Base-by-base conservation (phyloP, 2,329 filamentous ascomycete species). In the Aspergillus fischeri region DNA sequence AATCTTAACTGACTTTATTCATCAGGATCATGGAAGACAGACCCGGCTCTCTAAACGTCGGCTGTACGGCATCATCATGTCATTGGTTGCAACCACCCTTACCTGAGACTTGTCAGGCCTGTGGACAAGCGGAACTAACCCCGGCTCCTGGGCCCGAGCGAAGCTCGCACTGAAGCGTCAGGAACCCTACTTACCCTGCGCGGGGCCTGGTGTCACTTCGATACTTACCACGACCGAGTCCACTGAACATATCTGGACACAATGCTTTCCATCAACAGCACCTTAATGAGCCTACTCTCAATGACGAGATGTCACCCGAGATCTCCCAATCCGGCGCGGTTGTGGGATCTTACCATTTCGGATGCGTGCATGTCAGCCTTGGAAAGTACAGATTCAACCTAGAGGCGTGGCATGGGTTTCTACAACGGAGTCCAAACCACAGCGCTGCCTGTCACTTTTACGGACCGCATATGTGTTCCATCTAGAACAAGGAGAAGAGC, bases 1-100 rank as follows among this genome's bases (percentile, higher is more conserved):
- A 45, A 21, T 3, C 17, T 29, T 52, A 11, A 2, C 35, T 52
- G 51, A 53, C 62, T 67, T 50, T 50, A 11, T 14, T 14, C 20
- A 28, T 2, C 27, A 75, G 73, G 73, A 29, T 65, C 72, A 29
- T 75, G 73, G 73, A 75, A 75, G 59, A 72, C 72, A 11, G 70
- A 73, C 47, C 67, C 70, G 17, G 70, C 70, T 8, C 62, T 73
- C 21, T 72, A 54, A 67, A 42, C 2, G 7, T 25, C 10, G 21
- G 10, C 21, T 14, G 24, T 5, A 11, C 4, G 44, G 24, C 44
- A 47, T 47, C 5, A 14, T 25, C 21, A 27, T 47, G 44, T 24
- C 44, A 47, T 25, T 17, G 10, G 21, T 45, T 24, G 27, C 44
- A 21, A 47, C 44, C 6, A 14, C 10, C 11, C 14, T 5, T 14